A percentile compares a stretch with the other conserved stretches of the same genome.
Conservation (phyloP, 2,329 filamentous ascomycete genomes). For the Calonectria pseudoturangicola region DNA sequence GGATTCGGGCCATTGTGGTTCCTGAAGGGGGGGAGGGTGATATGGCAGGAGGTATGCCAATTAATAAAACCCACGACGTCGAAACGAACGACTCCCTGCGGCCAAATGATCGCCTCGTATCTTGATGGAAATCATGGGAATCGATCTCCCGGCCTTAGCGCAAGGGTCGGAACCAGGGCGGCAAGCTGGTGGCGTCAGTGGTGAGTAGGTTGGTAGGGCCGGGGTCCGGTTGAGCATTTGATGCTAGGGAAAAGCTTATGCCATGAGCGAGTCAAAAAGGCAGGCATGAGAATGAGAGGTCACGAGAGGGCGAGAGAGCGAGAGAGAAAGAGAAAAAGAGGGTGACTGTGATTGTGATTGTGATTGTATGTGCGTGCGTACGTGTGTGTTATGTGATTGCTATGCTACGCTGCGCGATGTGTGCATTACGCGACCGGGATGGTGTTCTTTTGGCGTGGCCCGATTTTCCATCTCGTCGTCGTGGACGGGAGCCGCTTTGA, state of each 20-base stretch:
- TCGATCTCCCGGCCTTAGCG: constrained; percentile 17
- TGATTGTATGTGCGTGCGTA: not conserved
- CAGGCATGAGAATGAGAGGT: not conserved
- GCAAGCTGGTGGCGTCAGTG: not conserved
- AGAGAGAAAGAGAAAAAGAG: not conserved
- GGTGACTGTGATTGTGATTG: not conserved
- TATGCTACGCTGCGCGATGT: not conserved
- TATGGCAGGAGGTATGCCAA: not conserved
- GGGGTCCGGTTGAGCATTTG: not conserved
- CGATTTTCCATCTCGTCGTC: not conserved
- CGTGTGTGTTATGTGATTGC: not conserved
- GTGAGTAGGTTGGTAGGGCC: not conserved
- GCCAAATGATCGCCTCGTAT: constrained; percentile 17
- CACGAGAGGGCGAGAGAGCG: too few species aligned
- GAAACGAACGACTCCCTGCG: constrained; percentile 14
- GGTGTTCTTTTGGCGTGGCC: constrained; percentile 21
- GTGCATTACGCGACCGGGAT: constrained; percentile 32
- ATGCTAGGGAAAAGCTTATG: constrained; percentile 17
- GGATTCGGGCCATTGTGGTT: not conserved
- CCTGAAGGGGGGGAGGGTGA: too few species aligned
- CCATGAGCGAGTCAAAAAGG: not conserved
- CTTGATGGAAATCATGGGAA: constrained; percentile 20
- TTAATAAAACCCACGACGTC: not conserved
- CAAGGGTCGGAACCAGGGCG: not conserved
- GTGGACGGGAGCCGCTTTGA: not conserved